Conservation (phyloP, 768 basidiomycete genomes). For the Tulasnella sp. region DNA sequence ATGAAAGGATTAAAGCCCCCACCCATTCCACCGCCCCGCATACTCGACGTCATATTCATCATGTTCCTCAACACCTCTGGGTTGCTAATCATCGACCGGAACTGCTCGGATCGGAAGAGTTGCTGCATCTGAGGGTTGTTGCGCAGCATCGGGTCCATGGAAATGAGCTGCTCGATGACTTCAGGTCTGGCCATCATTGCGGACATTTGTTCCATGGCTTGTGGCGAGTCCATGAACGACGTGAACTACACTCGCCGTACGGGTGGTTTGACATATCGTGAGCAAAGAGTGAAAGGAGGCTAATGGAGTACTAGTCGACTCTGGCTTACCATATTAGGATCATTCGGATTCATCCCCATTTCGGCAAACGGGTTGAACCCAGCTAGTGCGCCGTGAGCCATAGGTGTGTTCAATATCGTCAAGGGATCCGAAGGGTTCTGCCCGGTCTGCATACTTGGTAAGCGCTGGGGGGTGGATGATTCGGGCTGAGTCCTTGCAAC, state of each 20-base stretch:
- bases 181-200: slow-evolving; percentile 75
- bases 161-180: slow-evolving; percentile 55
- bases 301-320: background rate
- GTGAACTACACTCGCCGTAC: slow-evolving; percentile 44
- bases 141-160: slow-evolving; percentile 46
- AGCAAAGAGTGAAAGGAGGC: background rate
- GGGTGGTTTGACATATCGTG: background rate
- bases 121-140: slow-evolving; percentile 66
- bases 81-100: slow-evolving; percentile 36
- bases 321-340: slow-evolving; percentile 77
- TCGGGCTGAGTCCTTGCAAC: slow-evolving; percentile 36
- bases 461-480: slow-evolving; percentile 37
- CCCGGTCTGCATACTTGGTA: slow-evolving; percentile 83
- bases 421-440: slow-evolving; percentile 82
- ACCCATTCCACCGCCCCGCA: slow-evolving; percentile 29
- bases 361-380: slow-evolving; percentile 87
- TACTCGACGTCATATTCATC: slow-evolving; percentile 55
- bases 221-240: slow-evolving; percentile 70
- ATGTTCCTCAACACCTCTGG: slow-evolving; percentile 64
- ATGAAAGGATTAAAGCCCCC: slow-evolving; percentile 18
- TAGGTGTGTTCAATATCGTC: slow-evolving; percentile 65
- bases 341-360: slow-evolving; percentile 81
- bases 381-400: slow-evolving; percentile 67
- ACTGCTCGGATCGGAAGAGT: slow-evolving; percentile 62
- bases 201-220: slow-evolving; percentile 82